phyloP scores from a whole-genome alignment of 2,329 filamentous ascomycete genomes.

The Elsinoe perseae region DNA sequence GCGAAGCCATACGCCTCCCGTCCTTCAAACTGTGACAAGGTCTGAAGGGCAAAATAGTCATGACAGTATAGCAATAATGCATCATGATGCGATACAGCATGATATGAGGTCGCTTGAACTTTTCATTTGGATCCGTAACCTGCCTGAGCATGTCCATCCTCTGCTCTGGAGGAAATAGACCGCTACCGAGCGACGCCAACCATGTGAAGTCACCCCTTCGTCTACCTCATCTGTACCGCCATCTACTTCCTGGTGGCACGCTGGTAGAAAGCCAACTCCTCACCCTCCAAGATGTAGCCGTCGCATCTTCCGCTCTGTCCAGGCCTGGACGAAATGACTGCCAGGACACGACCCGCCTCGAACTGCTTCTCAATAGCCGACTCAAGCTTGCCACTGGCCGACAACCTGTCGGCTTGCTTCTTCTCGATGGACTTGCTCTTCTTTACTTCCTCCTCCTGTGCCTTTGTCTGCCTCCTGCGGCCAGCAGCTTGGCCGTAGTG shows the following conservation, averaged over 20 bases:
- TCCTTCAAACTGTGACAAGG: neutral
- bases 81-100: neutral
- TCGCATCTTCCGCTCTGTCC: slow-evolving; percentile 95
- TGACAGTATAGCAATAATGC: neutral
- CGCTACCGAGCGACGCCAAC: slow-evolving; percentile 9
- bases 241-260: slow-evolving; percentile 96
- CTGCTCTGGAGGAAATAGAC: neutral
- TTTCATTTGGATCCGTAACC: slow-evolving; percentile 14
- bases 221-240: neutral
- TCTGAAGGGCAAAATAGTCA: neutral
- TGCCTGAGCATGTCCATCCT: neutral
- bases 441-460: slow-evolving; percentile 60
- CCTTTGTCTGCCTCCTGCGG: slow-evolving; percentile 73
- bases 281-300: slow-evolving; percentile 97
- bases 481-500: slow-evolving; percentile 92
- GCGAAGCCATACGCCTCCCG: neutral
- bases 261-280: slow-evolving; percentile 99
- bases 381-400: slow-evolving; percentile 87
- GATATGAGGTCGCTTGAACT: slow-evolving; percentile 1
- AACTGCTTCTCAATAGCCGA: slow-evolving; percentile 92
- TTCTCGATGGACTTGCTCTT: slow-evolving; percentile 93
- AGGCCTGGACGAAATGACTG: slow-evolving; percentile 83
- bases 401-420: slow-evolving; percentile 87
- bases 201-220: neutral
- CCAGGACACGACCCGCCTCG: slow-evolving; percentile 96